phyloP scores from a whole-genome alignment of 2,329 filamentous ascomycete genomes.

The Myriosclerotinia scirpicola region DNA sequence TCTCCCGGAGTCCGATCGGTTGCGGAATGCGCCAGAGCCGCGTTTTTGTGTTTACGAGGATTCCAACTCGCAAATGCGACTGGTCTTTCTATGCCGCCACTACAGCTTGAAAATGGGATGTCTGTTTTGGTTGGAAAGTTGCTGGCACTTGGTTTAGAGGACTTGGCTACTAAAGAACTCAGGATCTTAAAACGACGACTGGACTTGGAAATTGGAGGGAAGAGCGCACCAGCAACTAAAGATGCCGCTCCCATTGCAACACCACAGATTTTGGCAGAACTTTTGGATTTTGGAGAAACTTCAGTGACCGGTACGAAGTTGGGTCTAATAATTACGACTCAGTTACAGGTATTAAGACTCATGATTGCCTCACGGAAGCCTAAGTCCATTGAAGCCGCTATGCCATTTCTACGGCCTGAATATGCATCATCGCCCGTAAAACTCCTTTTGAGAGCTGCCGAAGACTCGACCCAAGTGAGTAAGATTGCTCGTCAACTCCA shows the following conservation, averaged over 20 bases:
- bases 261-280: conserved; percentile 51
- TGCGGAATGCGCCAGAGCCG: conserved; percentile 64
- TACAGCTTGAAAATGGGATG: conserved; percentile 74
- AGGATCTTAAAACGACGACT: conserved; percentile 63
- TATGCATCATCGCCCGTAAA: conserved; percentile 57
- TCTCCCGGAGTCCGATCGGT: conserved; percentile 41
- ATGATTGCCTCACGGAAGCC: conserved; percentile 61
- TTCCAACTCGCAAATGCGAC: conserved; percentile 53
- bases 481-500: conserved; percentile 68
- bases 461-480: conserved; percentile 47
- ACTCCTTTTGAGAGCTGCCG: conserved; percentile 51
- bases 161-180: conserved; percentile 69
- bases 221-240: conserved; percentile 28
- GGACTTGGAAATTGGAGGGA: conserved; percentile 45
- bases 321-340: conserved; percentile 59
- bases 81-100: conserved; percentile 55
- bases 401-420: conserved; percentile 55
- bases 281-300: conserved; percentile 60
- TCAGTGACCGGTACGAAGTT: conserved; percentile 49
- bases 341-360: conserved; percentile 64
- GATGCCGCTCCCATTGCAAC: conserved; percentile 44
- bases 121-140: conserved; percentile 67
- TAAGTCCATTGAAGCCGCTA: conserved; percentile 55
- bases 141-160: conserved; percentile 61
- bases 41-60: conserved; percentile 63